Evolutionary conservation across 768 basidiomycete species (phyloP).

Genomic region (Lentinula lateritia): DNA sequence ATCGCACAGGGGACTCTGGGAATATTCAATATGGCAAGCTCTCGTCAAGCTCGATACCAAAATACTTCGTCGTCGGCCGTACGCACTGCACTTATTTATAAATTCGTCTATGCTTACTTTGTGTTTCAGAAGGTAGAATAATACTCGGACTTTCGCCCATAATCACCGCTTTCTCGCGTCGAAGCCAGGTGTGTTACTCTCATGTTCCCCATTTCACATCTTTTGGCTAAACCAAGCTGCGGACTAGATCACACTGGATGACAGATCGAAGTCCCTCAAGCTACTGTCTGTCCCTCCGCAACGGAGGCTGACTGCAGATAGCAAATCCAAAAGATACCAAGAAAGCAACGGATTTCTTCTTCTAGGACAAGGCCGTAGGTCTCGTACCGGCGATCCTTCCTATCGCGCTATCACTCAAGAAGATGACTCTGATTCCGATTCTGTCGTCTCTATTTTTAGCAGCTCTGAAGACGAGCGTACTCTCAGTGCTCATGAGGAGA

Average conservation of each 20-base stretch:
- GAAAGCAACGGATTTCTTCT: slow-evolving; percentile 67
- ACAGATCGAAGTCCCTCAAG: slow-evolving; percentile 52
- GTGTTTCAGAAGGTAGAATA: slow-evolving; percentile 48
- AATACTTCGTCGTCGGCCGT: slow-evolving; percentile 57
- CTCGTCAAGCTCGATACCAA: slow-evolving; percentile 59
- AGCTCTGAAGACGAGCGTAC: slow-evolving; percentile 32
- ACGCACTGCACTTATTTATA: slow-evolving; percentile 20
- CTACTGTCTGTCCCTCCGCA: slow-evolving; percentile 49
- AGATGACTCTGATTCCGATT: slow-evolving; percentile 24
- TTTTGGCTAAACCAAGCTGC: background rate
- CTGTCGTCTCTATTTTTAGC: slow-evolving; percentile 22
- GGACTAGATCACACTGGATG: background rate
- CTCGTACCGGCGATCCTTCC: slow-evolving; percentile 26
- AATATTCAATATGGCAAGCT: slow-evolving; percentile 67
- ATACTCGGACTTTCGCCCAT: slow-evolving; percentile 55
- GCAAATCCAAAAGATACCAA: slow-evolving; percentile 40
- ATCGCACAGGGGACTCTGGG: slow-evolving; percentile 59
- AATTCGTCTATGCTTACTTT: background rate
- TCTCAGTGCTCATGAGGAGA: slow-evolving; percentile 52
- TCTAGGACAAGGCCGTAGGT: slow-evolving; percentile 25
- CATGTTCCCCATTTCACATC: background rate
- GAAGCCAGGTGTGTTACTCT: slow-evolving; percentile 32
- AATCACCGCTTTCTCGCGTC: slow-evolving; percentile 36
- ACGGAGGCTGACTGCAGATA: slow-evolving; percentile 37
- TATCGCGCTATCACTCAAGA: slow-evolving; percentile 46